phyloP scores from a whole-genome alignment of 2,329 filamentous ascomycete genomes.

The Intubia oerlemansii region DNA sequence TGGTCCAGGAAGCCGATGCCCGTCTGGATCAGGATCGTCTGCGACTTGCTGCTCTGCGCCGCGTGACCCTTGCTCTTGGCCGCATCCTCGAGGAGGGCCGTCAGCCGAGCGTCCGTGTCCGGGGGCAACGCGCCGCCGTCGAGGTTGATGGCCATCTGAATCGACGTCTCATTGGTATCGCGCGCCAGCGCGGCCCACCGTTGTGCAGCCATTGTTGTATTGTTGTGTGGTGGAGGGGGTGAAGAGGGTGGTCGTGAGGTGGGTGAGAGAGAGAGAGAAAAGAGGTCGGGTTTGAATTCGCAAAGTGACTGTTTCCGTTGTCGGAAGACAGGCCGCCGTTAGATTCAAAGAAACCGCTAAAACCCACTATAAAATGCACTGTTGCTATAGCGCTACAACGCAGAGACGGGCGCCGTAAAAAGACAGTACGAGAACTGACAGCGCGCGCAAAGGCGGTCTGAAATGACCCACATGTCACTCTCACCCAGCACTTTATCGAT shows the following conservation, averaged over 20 bases:
- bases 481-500: too few relatives aligned
- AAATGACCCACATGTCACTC: too few relatives aligned
- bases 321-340: too few relatives aligned
- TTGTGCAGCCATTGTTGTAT: slow-evolving; percentile 11
- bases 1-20: slow-evolving; percentile 97
- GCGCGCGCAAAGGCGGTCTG: too few relatives aligned
- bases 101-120: slow-evolving; percentile 34
- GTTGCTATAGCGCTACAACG: too few relatives aligned
- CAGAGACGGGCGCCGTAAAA: too few relatives aligned
- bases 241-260: too few relatives aligned
- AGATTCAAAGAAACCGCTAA: too few relatives aligned
- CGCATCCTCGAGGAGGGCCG: slow-evolving; percentile 20
- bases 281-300: background rate
- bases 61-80: slow-evolving; percentile 42
- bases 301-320: too few relatives aligned
- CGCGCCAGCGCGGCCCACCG: slow-evolving; percentile 65
- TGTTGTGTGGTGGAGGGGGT: background rate
- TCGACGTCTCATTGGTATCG: slow-evolving; percentile 96
- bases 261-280: background rate
- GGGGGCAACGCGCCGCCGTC: slow-evolving; percentile 54
- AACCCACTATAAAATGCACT: too few relatives aligned
- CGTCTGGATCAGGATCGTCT: slow-evolving; percentile 73
- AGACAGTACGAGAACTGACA: too few relatives aligned
- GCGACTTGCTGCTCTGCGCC: slow-evolving; percentile 61
- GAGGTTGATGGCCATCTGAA: slow-evolving; percentile 77